Percentiles rank a stretch among this genome's conserved stretches.
Evolutionary conservation across 441 rosid genomes (phyloP).

Genomic region (Croton laevigatus): DNA sequence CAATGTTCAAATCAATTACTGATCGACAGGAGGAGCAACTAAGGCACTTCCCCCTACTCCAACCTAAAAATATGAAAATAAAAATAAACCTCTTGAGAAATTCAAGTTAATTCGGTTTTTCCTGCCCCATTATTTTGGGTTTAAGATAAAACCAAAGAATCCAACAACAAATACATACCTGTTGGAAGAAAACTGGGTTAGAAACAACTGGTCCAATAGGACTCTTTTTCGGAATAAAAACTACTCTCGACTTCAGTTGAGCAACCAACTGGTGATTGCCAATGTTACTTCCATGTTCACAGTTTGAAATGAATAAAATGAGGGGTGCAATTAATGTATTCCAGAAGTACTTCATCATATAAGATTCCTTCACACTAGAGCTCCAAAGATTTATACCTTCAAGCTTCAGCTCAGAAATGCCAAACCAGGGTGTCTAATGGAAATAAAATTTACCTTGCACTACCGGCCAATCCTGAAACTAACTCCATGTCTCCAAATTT

Average conservation of each 20-base stretch:
- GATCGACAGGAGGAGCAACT: background rate
- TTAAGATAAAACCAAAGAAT: background rate
- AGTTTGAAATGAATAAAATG: background rate
- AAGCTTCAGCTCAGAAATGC: background rate
- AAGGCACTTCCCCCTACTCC: background rate
- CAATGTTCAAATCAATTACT: background rate
- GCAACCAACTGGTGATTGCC: background rate
- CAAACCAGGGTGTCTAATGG: background rate
- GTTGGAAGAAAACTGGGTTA: constrained; percentile 3
- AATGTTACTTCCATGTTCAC: constrained; percentile 3
- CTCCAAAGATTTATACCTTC: background rate
- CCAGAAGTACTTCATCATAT: background rate
- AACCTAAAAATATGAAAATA: background rate
- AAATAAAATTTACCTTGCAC: constrained; percentile 23
- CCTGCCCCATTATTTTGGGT: background rate
- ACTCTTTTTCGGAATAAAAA: background rate
- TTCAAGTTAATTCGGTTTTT: background rate
- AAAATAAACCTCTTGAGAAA: background rate
- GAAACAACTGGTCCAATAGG: background rate
- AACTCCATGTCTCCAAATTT: constrained; percentile 48
- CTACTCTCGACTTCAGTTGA: background rate
- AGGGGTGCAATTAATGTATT: background rate
- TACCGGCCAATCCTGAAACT: constrained; percentile 29
- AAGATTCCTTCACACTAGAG: background rate
- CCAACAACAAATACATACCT: constrained; percentile 7